Evolutionary conservation across 75 land plant genomes (phyloP).

Genomic region (Selaginella moellendorffii): DNA sequence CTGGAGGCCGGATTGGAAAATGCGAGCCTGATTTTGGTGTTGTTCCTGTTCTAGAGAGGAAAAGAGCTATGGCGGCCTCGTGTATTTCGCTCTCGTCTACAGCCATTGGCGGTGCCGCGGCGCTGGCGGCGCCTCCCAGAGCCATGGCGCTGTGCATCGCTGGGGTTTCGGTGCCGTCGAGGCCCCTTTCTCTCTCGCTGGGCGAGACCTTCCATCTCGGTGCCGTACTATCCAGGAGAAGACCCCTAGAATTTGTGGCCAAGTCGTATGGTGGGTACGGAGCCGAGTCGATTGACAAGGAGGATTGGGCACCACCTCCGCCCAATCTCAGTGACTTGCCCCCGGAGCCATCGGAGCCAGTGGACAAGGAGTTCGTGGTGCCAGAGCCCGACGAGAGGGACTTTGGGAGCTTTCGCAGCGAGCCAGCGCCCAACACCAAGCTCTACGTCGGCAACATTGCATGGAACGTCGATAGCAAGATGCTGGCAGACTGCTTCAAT

Average conservation of each 20-base stretch:
- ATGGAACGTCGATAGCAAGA: constrained; percentile 32
- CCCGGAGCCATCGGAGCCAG: not conserved
- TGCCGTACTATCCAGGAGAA: not conserved
- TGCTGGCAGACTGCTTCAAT: constrained; percentile 41
- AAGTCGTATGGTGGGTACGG: not conserved
- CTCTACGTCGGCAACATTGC: constrained; percentile 71
- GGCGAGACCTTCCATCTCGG: not conserved
- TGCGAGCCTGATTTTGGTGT: too few species aligned
- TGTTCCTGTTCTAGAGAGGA: too few species aligned
- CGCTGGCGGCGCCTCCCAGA: not conserved
- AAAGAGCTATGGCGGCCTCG: not conserved
- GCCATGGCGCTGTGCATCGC: not conserved
- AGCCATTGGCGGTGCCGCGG: not conserved
- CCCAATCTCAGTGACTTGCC: not conserved
- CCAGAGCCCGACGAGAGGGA: not conserved
- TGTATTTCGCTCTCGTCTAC: not conserved
- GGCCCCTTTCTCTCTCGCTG: not conserved
- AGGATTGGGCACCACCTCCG: not conserved
- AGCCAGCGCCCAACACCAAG: constrained; percentile 15
- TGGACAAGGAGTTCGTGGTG: not conserved
- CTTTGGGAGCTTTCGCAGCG: not conserved
- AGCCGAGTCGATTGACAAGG: not conserved
- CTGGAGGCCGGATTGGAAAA: not conserved
- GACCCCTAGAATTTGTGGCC: not conserved
- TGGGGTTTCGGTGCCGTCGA: not conserved